These are phyloP conservation scores for Buddleja alternifolia DNA, from an alignment of 257 asterid genomes.

Conservation along the genomic window DNA sequence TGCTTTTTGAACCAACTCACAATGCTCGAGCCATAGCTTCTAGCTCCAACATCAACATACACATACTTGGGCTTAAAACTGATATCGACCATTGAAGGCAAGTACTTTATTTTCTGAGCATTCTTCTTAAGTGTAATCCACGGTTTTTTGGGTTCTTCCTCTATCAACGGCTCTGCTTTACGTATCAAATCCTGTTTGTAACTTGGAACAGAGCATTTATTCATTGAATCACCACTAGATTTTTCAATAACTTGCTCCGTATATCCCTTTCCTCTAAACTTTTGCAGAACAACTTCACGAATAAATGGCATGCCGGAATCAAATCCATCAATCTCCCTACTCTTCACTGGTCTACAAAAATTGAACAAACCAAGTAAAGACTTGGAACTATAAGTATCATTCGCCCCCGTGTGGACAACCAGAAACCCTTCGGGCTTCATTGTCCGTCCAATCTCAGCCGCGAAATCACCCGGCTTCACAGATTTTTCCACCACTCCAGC, in stretches of 20 bases:
- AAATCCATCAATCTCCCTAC: constrained; percentile 47
- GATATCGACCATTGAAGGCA: constrained; percentile 83
- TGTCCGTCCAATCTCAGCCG: constrained; percentile 58
- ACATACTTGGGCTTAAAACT: constrained; percentile 77
- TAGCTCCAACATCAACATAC: constrained; percentile 88
- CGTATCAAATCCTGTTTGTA: constrained; percentile 59
- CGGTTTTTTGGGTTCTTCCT: constrained; percentile 84
- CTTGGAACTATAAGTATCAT: constrained; percentile 57
- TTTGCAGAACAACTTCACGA: constrained; percentile 62
- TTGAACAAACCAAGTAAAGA: constrained; percentile 54
- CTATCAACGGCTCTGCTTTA: constrained; percentile 79
- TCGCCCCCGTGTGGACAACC: constrained; percentile 51
- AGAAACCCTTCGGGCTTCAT: constrained; percentile 67
- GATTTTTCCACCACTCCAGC: constrained; percentile 60
- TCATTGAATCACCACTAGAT: constrained; percentile 32
- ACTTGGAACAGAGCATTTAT: constrained; percentile 64
- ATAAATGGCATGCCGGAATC: constrained; percentile 43
- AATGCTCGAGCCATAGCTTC: constrained; percentile 96
- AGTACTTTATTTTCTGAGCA: constrained; percentile 67
- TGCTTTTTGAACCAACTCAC: constrained; percentile 99
- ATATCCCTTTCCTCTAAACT: constrained; percentile 29
- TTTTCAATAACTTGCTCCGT: constrained; percentile 22
- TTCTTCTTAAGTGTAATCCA: constrained; percentile 94
- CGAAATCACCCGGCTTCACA: constrained; percentile 49
- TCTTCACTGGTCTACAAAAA: constrained; percentile 55